phyloP scores from a whole-genome alignment of 192 early-diverging fungal genomes.

The Backusella mclennaniae region DNA sequence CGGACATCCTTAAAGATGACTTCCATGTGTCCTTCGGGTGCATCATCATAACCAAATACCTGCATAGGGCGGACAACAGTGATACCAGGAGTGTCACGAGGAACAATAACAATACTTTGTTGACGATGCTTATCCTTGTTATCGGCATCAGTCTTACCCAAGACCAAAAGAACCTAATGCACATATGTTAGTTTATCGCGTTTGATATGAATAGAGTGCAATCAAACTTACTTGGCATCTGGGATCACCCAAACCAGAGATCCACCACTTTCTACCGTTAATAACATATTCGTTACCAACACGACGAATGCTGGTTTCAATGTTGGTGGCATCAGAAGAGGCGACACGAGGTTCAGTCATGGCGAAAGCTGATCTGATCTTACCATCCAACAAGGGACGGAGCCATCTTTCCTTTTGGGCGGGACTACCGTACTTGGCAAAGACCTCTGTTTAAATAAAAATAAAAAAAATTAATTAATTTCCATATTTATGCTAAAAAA shows the following conservation, averaged over 20 bases:
- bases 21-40: conserved; percentile 95
- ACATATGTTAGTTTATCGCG: not conserved
- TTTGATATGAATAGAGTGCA: not conserved
- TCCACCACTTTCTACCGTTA: conserved; percentile 97
- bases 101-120: conserved; percentile 90
- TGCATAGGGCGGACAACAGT: conserved; percentile 80
- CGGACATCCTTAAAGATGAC: conserved; percentile 87
- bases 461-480: not conserved
- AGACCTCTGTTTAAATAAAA: conserved; percentile 61
- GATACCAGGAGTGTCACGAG: conserved; percentile 79
- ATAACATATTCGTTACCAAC: conserved; percentile 65
- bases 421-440: conserved; percentile 89
- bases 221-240: conserved; percentile 83
- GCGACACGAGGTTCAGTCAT: conserved; percentile 98
- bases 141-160: conserved; percentile 84
- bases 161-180: conserved; percentile 23
- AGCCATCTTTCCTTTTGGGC: conserved; percentile 83
- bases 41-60: conserved; percentile 95
- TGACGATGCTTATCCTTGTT: conserved; percentile 73
- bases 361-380: conserved; percentile 96
- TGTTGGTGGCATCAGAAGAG: conserved; percentile 98
- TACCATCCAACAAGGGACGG: conserved; percentile 80
- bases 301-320: conserved; percentile 76
- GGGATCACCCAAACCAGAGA: conserved; percentile 95
- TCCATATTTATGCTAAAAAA: not conserved